Evolutionary conservation across 2,329 filamentous ascomycete genomes (phyloP).

Genomic region (Sclerotinia spermophila): DNA sequence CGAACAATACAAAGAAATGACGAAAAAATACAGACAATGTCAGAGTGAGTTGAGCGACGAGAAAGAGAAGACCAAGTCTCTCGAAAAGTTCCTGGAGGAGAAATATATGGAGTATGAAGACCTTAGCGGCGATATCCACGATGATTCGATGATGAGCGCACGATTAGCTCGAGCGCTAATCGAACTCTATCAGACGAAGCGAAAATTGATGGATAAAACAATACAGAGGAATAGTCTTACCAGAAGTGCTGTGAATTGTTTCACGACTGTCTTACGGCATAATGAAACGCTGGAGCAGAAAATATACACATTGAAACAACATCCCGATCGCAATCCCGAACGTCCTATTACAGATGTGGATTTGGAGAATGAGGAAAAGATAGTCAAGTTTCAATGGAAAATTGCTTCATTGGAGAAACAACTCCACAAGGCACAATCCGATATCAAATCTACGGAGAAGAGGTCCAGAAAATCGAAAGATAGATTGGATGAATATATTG

Average conservation of each 20-base stretch:
- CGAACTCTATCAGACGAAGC: background rate
- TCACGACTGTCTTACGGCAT: background rate
- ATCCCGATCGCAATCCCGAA: background rate
- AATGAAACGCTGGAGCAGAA: background rate
- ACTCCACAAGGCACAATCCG: background rate
- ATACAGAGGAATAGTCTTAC: slow-evolving; percentile 10
- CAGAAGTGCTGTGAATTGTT: background rate
- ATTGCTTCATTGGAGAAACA: background rate
- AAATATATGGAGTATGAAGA: background rate
- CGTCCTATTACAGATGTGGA: background rate
- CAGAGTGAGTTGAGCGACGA: slow-evolving; percentile 3
- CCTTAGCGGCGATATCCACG: background rate
- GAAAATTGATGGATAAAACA: slow-evolving; percentile 1
- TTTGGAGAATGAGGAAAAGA: background rate
- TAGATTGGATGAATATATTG: background rate
- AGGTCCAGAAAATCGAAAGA: background rate
- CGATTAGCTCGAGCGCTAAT: slow-evolving; percentile 1
- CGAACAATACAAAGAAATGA: background rate
- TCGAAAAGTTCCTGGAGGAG: slow-evolving; percentile 6
- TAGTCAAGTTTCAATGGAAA: background rate
- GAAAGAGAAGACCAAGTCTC: slow-evolving; percentile 6
- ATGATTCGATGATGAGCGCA: background rate
- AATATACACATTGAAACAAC: background rate
- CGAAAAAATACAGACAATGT: background rate
- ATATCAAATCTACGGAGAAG: background rate